Base-by-base conservation (phyloP, 2,329 filamentous ascomycete genomes). In the Nannizzia gypsea region DNA sequence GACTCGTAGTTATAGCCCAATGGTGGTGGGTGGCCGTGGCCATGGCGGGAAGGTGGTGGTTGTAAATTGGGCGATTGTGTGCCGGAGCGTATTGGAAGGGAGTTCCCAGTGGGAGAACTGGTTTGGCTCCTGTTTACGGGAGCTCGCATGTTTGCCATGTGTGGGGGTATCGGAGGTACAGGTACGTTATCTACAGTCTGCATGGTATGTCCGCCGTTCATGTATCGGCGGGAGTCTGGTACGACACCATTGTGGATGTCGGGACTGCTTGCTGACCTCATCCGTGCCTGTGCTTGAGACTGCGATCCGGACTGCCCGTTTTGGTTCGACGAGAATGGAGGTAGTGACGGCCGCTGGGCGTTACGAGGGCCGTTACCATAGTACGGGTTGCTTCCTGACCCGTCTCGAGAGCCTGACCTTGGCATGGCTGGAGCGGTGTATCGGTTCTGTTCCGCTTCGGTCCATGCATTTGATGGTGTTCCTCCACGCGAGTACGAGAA, bases 261-360 rank as follows among this genome's bases (percentile, higher is more conserved):
- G 6, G 93, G 92, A 64, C 91, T 96, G 75, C 92, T 97, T 68
- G 95, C 95, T 40, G 91, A 96, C 64, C 93, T 83, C 75, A 89
- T 86, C 65, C 90, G 82, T 69, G 87, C 85, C 70, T 89, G 85
- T 64, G 85, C 72, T 64, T 70, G 62, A 62, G 67, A 72, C 60
- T 73, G 71, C 76, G 70, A 77, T 20, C 50, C 50, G 67, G 80
- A 77, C 66, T 83, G 75, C 67, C 81, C 73, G 64, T 78, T 73
- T 62, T 77, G 74, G 26, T 68, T 63, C 46, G 70, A 76, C 65
- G 84, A 78, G 80, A 89, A 86, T 17, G 83, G 86, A 48, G 88
- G 88, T 66, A 95, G 78, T 9, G 89, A 95, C 22, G 89, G 89
- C n/a, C 88, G 83, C 66, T 89, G 85, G 57, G 71, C 66, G 56